phyloP scores from a whole-genome alignment of 352 stramenopile genomes.

The Globisporangium irregulare region DNA sequence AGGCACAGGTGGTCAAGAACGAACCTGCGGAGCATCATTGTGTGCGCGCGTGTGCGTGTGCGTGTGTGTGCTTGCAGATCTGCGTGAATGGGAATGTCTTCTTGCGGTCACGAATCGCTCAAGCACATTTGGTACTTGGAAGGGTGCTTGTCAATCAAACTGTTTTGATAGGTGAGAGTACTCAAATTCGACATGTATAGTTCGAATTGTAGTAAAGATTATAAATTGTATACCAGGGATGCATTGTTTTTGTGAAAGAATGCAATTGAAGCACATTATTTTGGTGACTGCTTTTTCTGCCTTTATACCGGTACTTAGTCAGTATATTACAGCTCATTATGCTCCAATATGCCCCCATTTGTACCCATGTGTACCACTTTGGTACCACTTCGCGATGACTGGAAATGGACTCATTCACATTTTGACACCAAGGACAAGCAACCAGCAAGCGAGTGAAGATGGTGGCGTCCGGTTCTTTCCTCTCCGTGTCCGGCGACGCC shows the following conservation, averaged over 20 bases:
- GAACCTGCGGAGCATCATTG: conserved; percentile 25
- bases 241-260: no score
- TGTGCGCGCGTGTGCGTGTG: not conserved
- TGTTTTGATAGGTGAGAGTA: no score
- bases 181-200: no score
- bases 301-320: no score
- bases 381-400: conserved; percentile 3
- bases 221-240: no score
- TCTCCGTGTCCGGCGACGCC: conserved; percentile 32
- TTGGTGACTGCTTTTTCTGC: no score
- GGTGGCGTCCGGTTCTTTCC: conserved; percentile 51
- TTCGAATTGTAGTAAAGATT: no score
- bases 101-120: not conserved
- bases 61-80: not conserved
- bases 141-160: not conserved
- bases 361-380: no score
- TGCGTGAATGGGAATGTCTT: not conserved
- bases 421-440: not conserved
- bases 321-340: no score
- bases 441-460: conserved; percentile 19
- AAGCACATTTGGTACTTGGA: not conserved
- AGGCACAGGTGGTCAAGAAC: no score
- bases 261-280: no score
- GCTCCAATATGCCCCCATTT: no score
- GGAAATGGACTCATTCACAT: conserved; percentile 10